Percentiles rank a stretch among this genome's conserved stretches.
phyloP scores from a whole-genome alignment of 2,329 filamentous ascomycete species.

The Claviceps purpurea region DNA sequence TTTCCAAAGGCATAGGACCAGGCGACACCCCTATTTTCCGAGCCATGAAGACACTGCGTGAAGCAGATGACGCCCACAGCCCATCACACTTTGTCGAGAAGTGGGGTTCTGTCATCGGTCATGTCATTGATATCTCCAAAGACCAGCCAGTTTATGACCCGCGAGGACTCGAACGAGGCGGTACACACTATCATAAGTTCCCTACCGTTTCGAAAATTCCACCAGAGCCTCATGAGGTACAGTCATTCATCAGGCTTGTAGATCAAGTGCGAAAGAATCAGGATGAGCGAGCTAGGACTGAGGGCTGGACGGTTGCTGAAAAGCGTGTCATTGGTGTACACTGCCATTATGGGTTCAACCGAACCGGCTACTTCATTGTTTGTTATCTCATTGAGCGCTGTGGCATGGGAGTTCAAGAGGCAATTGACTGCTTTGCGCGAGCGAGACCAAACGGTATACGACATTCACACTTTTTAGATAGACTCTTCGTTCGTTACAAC shows the following conservation, averaged over 20 bases:
- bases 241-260: slow-evolving; percentile 41
- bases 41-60: slow-evolving; percentile 84
- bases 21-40: slow-evolving; percentile 50
- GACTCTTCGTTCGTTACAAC: slow-evolving; percentile 64
- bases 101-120: slow-evolving; percentile 55
- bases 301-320: slow-evolving; percentile 25
- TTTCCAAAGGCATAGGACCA: slow-evolving; percentile 60
- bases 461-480: slow-evolving; percentile 79
- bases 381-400: slow-evolving; percentile 80
- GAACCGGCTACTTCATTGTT: slow-evolving; percentile 82
- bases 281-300: slow-evolving; percentile 18
- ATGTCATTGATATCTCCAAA: slow-evolving; percentile 83
- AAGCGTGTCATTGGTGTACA: slow-evolving; percentile 62
- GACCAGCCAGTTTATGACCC: slow-evolving; percentile 85
- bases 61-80: slow-evolving; percentile 73
- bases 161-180: slow-evolving; percentile 48
- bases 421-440: slow-evolving; percentile 63
- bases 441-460: slow-evolving; percentile 71
- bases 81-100: slow-evolving; percentile 56
- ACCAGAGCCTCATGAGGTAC: slow-evolving; percentile 44
- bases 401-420: slow-evolving; percentile 57
- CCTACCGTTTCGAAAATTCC: slow-evolving; percentile 87
- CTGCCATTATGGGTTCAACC: slow-evolving; percentile 93
- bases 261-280: slow-evolving; percentile 47
- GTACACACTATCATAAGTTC: slow-evolving; percentile 70